phyloP scores from a whole-genome alignment of 768 basidiomycete species.

The Clitopilus passeckerianus region DNA sequence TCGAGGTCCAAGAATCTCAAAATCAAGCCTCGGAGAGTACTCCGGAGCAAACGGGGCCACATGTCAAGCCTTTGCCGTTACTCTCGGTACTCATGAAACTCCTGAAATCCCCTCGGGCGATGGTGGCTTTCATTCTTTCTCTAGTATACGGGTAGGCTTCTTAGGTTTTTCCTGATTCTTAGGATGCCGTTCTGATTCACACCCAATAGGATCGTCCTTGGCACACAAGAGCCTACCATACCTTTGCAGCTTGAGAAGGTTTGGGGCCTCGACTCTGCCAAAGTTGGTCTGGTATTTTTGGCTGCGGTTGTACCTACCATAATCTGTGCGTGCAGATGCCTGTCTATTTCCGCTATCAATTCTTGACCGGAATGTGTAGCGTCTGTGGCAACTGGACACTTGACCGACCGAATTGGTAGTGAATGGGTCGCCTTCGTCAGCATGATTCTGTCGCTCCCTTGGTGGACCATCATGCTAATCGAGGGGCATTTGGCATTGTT shows the following conservation, averaged over 20 bases:
- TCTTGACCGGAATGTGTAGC: conserved; percentile 29
- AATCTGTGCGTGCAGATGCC: conserved; percentile 40
- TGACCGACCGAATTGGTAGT: conserved; percentile 51
- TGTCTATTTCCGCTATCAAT: background rate
- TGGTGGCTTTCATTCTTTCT: conserved; percentile 36
- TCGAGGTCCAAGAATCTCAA: background rate
- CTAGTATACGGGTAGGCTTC: conserved; percentile 49
- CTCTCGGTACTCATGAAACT: conserved; percentile 36
- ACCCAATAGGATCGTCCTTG: conserved; percentile 36
- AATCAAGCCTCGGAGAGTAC: background rate
- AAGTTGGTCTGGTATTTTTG: conserved; percentile 65
- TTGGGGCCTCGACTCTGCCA: conserved; percentile 42
- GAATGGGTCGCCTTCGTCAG: conserved; percentile 47
- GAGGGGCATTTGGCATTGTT: conserved; percentile 41
- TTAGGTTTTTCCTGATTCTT: background rate
- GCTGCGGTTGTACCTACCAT: conserved; percentile 61
- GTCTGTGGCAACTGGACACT: conserved; percentile 53
- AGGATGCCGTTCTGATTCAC: background rate
- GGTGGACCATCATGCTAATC: conserved; percentile 55
- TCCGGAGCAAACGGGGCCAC: background rate
- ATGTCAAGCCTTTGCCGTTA: conserved; percentile 25
- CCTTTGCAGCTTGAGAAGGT: conserved; percentile 47
- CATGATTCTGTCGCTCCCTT: conserved; percentile 52
- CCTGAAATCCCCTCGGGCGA: conserved; percentile 42
- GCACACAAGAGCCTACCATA: conserved; percentile 50